phyloP scores from a whole-genome alignment of 768 basidiomycete genomes.

The Boletellus ananiceps region DNA sequence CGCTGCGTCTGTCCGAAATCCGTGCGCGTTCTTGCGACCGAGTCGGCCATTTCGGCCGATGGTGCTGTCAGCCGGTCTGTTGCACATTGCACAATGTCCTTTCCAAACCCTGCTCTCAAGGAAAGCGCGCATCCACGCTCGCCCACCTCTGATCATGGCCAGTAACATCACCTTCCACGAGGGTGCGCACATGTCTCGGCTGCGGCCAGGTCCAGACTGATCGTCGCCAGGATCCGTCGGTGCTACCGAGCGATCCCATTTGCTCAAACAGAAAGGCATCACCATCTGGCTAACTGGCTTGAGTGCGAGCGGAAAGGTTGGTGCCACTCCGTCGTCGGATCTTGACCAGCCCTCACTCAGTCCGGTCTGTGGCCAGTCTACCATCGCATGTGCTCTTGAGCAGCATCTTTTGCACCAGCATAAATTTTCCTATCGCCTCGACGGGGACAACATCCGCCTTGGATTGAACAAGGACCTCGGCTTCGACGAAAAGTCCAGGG shows the following conservation, averaged over 20 bases:
- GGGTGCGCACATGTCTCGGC: slow-evolving; percentile 35
- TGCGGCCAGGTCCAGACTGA: background rate
- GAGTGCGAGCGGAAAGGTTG: slow-evolving; percentile 90
- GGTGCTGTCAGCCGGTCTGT: background rate
- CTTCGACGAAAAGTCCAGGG: slow-evolving; percentile 86
- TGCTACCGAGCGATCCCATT: slow-evolving; percentile 55
- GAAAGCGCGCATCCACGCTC: too few relatives aligned
- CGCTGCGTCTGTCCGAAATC: background rate
- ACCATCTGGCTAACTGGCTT: slow-evolving; percentile 98
- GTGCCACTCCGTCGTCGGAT: slow-evolving; percentile 3
- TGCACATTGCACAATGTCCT: too few relatives aligned
- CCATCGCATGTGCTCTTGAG: slow-evolving; percentile 94
- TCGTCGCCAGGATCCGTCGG: slow-evolving; percentile 62
- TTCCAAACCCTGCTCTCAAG: too few relatives aligned
- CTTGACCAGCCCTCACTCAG: background rate
- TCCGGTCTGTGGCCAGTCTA: slow-evolving; percentile 57
- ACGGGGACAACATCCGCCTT: slow-evolving; percentile 94
- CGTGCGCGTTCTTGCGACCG: too few relatives aligned
- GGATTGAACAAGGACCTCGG: slow-evolving; percentile 96
- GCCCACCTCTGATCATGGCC: slow-evolving; percentile 23
- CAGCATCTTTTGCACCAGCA: slow-evolving; percentile 86
- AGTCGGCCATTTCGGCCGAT: slow-evolving; percentile 16
- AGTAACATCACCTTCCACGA: slow-evolving; percentile 67
- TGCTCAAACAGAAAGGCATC: slow-evolving; percentile 77
- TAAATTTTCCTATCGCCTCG: slow-evolving; percentile 86